Evolutionary conservation across 2,329 filamentous ascomycete species (phyloP).

Genomic region (Hortaea sp.): DNA sequence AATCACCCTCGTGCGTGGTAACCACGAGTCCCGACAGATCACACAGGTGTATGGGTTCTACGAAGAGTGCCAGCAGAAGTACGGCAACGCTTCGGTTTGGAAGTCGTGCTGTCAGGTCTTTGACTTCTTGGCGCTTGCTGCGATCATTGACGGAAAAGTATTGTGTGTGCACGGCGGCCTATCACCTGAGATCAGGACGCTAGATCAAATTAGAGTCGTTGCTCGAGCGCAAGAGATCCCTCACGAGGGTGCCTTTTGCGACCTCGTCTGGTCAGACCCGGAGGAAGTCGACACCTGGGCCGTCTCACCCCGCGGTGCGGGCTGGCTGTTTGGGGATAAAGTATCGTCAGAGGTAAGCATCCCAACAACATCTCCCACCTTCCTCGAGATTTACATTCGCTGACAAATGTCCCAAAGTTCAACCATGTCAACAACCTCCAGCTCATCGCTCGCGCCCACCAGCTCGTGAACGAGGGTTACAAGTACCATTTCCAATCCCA

Average conservation of each 20-base stretch:
- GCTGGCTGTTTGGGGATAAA: conserved; percentile 61
- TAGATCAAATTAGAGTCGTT: conserved; percentile 66
- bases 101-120: conserved; percentile 72
- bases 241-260: conserved; percentile 67
- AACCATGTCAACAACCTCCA: conserved; percentile 66
- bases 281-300: conserved; percentile 60
- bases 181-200: conserved; percentile 61
- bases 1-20: conserved; percentile 63
- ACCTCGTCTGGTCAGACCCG: conserved; percentile 67
- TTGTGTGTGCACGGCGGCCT: conserved; percentile 64
- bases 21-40: conserved; percentile 68
- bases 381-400: background rate
- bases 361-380: background rate
- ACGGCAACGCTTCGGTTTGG: conserved; percentile 69
- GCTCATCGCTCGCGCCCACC: conserved; percentile 63
- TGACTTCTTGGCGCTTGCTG: conserved; percentile 64
- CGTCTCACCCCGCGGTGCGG: conserved; percentile 55
- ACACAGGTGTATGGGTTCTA: conserved; percentile 73
- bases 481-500: conserved; percentile 93
- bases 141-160: conserved; percentile 64
- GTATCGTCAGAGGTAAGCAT: conserved; percentile 52
- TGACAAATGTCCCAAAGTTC: conserved; percentile 36
- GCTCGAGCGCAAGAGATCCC: conserved; percentile 67
- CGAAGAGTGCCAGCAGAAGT: conserved; percentile 67
- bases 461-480: conserved; percentile 68